Evolutionary conservation across 345 rosid genomes (phyloP).

Genomic region (Citrus reticulata): DNA sequence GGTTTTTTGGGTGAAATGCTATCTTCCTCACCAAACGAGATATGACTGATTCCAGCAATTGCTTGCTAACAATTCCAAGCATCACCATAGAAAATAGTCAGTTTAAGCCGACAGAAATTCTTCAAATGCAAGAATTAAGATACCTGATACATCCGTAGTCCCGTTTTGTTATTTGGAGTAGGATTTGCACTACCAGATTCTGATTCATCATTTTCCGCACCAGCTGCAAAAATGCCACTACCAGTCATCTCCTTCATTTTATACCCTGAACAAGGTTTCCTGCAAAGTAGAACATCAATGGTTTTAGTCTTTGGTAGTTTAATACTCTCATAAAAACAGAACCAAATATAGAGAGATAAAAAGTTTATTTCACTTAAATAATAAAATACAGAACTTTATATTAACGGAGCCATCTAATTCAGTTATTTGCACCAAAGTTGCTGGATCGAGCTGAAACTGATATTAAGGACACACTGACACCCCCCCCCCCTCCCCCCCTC

Average conservation of each 20-base stretch:
- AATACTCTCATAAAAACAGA: background rate
- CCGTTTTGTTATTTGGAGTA: slow-evolving; percentile 46
- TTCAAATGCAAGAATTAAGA: background rate
- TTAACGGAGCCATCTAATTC: background rate
- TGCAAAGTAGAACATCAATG: slow-evolving; percentile 20
- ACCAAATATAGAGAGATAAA: background rate
- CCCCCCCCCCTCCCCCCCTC: too few species aligned
- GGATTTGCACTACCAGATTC: slow-evolving; percentile 51
- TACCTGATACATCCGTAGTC: slow-evolving; percentile 86
- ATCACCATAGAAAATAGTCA: background rate
- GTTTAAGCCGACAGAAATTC: background rate
- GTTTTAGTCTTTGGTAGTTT: background rate
- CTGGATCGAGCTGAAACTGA: background rate
- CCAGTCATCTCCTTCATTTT: slow-evolving; percentile 97
- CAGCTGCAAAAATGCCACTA: slow-evolving; percentile 78
- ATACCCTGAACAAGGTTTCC: slow-evolving; percentile 93
- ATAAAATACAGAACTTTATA: background rate
- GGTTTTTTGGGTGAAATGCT: slow-evolving; percentile 75
- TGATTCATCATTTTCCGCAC: slow-evolving; percentile 45
- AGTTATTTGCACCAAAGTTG: background rate
- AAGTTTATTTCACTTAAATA: background rate
- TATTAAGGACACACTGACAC: background rate
- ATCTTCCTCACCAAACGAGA: slow-evolving; percentile 88
- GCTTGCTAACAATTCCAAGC: slow-evolving; percentile 55
- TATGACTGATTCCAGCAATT: slow-evolving; percentile 83